Percentiles rank a stretch among this genome's conserved stretches.
phyloP scores from a whole-genome alignment of 208 protist species.

The Borovskyia barvae region DNA sequence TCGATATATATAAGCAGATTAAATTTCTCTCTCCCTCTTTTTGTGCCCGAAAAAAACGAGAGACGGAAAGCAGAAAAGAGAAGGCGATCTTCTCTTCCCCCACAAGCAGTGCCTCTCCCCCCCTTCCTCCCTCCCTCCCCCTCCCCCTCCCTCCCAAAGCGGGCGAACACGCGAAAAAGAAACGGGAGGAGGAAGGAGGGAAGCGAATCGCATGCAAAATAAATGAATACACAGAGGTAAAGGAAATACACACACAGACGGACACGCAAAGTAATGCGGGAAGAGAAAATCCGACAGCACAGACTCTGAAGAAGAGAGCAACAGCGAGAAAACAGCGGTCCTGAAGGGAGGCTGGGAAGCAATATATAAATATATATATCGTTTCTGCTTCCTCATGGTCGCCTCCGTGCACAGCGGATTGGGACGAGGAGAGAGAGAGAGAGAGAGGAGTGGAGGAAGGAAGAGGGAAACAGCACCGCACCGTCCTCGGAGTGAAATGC shows the following conservation, averaged over 20 bases:
- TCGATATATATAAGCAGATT: too few species aligned
- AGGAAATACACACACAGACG: constrained; percentile 4
- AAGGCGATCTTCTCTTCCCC: too few species aligned
- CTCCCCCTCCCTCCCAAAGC: background rate
- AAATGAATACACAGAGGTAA: constrained; percentile 1
- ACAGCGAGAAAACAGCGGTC: background rate
- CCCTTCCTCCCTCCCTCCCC: too few species aligned
- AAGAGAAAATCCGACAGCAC: constrained; percentile 1
- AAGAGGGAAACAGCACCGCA: background rate
- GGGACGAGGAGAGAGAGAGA: constrained; percentile 6
- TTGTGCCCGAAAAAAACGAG: too few species aligned
- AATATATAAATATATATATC: background rate
- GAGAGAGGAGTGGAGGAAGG: background rate
- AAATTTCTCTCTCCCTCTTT: too few species aligned
- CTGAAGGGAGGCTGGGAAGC: background rate
- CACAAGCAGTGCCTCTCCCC: too few species aligned
- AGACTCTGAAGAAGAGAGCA: background rate
- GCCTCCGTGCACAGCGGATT: background rate
- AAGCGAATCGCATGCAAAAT: background rate
- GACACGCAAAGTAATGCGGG: background rate
- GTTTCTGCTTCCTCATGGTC: too few species aligned
- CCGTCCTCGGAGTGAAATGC: background rate
- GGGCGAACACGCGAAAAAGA: background rate
- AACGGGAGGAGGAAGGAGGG: background rate
- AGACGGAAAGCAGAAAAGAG: too few species aligned